A percentile compares a stretch with the other conserved stretches of the same genome.
These are phyloP conservation scores for Citrus maxima DNA, from an alignment of 345 rosid species.

Conservation along the genomic window DNA sequence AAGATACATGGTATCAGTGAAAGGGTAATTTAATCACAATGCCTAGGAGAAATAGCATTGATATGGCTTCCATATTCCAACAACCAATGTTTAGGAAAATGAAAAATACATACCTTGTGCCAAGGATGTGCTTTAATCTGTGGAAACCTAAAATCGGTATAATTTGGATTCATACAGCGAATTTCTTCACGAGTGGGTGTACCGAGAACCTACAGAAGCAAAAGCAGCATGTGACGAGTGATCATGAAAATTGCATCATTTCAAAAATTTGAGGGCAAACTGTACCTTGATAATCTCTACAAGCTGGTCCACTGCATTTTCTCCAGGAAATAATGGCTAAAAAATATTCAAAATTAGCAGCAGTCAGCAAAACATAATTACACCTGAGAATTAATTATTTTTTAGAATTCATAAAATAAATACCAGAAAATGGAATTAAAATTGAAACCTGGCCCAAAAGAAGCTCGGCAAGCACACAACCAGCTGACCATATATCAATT, in stretches of 20 bases:
- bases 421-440: not conserved
- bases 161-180: slow-evolving; percentile 92
- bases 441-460: slow-evolving; percentile 63
- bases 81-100: not conserved
- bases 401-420: not conserved
- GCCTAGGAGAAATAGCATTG: not conserved
- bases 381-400: not conserved
- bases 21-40: not conserved
- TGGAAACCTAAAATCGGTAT: slow-evolving; percentile 83
- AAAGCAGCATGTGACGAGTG: slow-evolving; percentile 4
- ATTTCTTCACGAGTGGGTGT: slow-evolving; percentile 95
- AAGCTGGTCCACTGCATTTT: slow-evolving; percentile 90
- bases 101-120: slow-evolving; percentile 60
- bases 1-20: not conserved
- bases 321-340: slow-evolving; percentile 92
- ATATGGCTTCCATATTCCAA: not conserved
- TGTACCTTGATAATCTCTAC: slow-evolving; percentile 92
- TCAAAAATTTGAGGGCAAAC: not conserved
- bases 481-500: slow-evolving; percentile 74
- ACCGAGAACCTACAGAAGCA: slow-evolving; percentile 68
- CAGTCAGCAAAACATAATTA: slow-evolving; percentile 4
- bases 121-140: slow-evolving; percentile 94
- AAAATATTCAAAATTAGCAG: not conserved
- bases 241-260: not conserved
- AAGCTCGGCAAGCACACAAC: slow-evolving; percentile 76